phyloP scores from a whole-genome alignment of 164 flowering plant species.

The Vitis riparia region DNA sequence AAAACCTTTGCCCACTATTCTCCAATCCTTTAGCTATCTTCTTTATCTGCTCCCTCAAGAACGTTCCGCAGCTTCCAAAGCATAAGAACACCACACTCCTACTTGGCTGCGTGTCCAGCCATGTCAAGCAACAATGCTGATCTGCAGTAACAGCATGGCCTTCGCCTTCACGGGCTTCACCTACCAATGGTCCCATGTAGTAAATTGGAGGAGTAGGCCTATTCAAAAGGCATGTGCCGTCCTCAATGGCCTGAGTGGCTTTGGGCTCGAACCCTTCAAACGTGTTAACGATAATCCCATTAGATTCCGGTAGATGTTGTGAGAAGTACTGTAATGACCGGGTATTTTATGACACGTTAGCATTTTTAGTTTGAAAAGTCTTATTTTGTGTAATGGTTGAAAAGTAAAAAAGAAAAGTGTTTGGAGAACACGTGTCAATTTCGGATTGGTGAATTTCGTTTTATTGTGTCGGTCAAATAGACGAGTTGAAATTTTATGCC shows the following conservation, averaged over 20 bases:
- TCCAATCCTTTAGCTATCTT: background rate
- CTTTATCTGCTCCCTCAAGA: constrained; percentile 7
- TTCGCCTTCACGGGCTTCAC: background rate
- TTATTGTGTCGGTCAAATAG: too few relatives aligned
- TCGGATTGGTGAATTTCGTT: too few relatives aligned
- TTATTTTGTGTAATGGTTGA: too few relatives aligned
- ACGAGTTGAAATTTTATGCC: too few relatives aligned
- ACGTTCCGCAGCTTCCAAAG: constrained; percentile 2
- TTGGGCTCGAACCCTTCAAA: constrained; percentile 7
- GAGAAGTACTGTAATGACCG: too few relatives aligned
- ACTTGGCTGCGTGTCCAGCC: background rate
- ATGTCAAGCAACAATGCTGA: too few relatives aligned
- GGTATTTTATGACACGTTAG: too few relatives aligned
- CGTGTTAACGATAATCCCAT: constrained; percentile 12
- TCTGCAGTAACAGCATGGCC: too few relatives aligned
- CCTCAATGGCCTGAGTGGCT: constrained; percentile 1
- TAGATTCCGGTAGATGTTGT: background rate
- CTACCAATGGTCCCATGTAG: constrained; percentile 9
- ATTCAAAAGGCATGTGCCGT: background rate
- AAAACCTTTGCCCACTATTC: too few relatives aligned
- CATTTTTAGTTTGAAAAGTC: too few relatives aligned
- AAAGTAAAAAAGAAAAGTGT: too few relatives aligned
- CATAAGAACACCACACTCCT: background rate
- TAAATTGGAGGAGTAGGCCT: background rate
- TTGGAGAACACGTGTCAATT: too few relatives aligned